Base-by-base conservation (phyloP, 2,329 filamentous ascomycete species). In the Fusarium neocosmosporiellum region DNA sequence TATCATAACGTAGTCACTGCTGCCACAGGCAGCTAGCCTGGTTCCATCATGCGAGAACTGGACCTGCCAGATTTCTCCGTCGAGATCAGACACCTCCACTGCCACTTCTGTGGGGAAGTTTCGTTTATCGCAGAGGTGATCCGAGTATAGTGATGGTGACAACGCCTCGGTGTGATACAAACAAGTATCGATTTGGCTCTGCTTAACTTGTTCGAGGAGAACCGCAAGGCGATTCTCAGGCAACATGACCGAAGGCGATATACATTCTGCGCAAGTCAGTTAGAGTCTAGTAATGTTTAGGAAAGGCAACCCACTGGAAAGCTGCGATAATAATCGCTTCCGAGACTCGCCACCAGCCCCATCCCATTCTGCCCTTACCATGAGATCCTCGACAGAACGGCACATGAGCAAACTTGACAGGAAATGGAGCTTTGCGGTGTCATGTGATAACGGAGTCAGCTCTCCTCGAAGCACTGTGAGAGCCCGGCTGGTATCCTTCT, bases 241-340 rank as follows among this genome's bases (percentile, higher is more conserved):
- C 63, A 99, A 93, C 95, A 99, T 98, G 50, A 98, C 94, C 5
- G 95, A 96, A 0, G 96, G 96, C 2, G 96, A 98, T 80, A 99
- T 97, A 65, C 91, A 98, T 85, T 88, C 93, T 96, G 75, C 37
- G 60, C 48, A 55, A 34, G 48, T 41, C 65, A 72, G 63, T 36
- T 14, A 50, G 5, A 9, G 37, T 18, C 20, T 7, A 13, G 16
- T 18, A 22, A 33, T 22, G 4, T 29, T 22, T 31, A 39, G 22
- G 13, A 34, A 27, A 50, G 58, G 46, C 22, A 48, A 83, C 90
- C 83, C 85, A 96, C 93, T 94, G 27, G 95, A 98, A 36, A 98
- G 84, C 67, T 96, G 90, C 1, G 93, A 94, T 22, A 98, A 88
- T 5, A 98, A 84, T 18, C 87, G 84, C 71, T 90, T 90, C 71